phyloP scores from a whole-genome alignment of 306 rosid species.

The Vicia villosa region DNA sequence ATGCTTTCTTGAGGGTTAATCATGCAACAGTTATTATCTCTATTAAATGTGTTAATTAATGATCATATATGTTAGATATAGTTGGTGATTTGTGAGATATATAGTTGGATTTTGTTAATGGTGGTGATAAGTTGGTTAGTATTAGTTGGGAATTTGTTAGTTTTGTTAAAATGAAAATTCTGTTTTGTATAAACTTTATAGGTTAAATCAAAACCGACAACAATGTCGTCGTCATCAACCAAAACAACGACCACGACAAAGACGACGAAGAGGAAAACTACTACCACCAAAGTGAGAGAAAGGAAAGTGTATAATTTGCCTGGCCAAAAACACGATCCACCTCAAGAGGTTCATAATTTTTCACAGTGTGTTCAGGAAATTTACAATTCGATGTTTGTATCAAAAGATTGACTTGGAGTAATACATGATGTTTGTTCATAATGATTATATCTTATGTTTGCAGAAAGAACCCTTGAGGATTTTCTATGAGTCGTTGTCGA shows the following conservation, averaged over 20 bases:
- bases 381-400: slow-evolving; percentile 21
- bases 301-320: slow-evolving; percentile 78
- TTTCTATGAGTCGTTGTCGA: slow-evolving; percentile 84
- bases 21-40: too few species aligned
- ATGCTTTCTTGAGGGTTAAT: too few species aligned
- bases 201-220: slow-evolving; percentile 62
- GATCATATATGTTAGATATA: too few species aligned
- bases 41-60: too few species aligned
- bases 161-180: neutral
- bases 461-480: slow-evolving; percentile 97
- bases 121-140: neutral
- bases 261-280: slow-evolving; percentile 42
- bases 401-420: slow-evolving; percentile 7
- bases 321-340: slow-evolving; percentile 93
- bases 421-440: slow-evolving; percentile 8
- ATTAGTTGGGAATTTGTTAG: neutral
- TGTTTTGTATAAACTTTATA: slow-evolving; percentile 50
- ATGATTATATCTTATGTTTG: slow-evolving; percentile 29
- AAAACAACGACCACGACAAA: neutral
- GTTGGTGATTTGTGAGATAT: neutral
- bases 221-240: slow-evolving; percentile 42
- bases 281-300: slow-evolving; percentile 63
- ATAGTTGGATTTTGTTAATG: neutral
- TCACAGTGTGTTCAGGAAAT: slow-evolving; percentile 27
- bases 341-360: slow-evolving; percentile 73